A percentile compares a stretch with the other conserved stretches of the same genome.
Evolutionary conservation across 2,329 filamentous ascomycete species (phyloP).

Genomic region (Cladosporium sp.): DNA sequence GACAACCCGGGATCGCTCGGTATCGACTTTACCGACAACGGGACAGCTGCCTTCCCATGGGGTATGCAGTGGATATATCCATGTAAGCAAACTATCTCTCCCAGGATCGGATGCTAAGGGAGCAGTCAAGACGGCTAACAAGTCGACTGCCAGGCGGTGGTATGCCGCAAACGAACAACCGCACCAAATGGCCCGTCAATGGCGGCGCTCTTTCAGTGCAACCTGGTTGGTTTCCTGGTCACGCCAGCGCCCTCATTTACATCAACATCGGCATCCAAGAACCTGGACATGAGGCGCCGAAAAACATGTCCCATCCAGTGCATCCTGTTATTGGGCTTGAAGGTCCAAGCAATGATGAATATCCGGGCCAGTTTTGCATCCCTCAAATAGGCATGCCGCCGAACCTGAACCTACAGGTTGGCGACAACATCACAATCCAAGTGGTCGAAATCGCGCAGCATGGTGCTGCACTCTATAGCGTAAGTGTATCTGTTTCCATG

Average conservation of each 20-base stretch:
- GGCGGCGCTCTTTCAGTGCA: slow-evolving; percentile 89
- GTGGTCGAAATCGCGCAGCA: slow-evolving; percentile 79
- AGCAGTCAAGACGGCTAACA: neutral
- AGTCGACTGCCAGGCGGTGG: slow-evolving; percentile 67
- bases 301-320: slow-evolving; percentile 85
- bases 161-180: slow-evolving; percentile 69
- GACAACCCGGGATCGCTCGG: slow-evolving; percentile 42
- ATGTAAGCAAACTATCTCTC: slow-evolving; percentile 56
- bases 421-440: slow-evolving; percentile 90
- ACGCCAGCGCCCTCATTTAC: slow-evolving; percentile 76
- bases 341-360: slow-evolving; percentile 78
- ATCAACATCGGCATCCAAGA: slow-evolving; percentile 78
- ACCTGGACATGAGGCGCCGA: slow-evolving; percentile 51
- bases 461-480: slow-evolving; percentile 77
- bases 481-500: slow-evolving; percentile 45
- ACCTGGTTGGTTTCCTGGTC: slow-evolving; percentile 94
- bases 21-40: slow-evolving; percentile 40
- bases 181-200: slow-evolving; percentile 84
- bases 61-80: slow-evolving; percentile 97
- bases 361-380: slow-evolving; percentile 75
- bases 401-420: slow-evolving; percentile 65
- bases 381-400: slow-evolving; percentile 82
- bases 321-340: slow-evolving; percentile 74
- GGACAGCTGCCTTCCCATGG: slow-evolving; percentile 61
- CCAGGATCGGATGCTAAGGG: neutral